phyloP scores from a whole-genome alignment of 805 yeast species.

The Lipomyces starkeyi region DNA sequence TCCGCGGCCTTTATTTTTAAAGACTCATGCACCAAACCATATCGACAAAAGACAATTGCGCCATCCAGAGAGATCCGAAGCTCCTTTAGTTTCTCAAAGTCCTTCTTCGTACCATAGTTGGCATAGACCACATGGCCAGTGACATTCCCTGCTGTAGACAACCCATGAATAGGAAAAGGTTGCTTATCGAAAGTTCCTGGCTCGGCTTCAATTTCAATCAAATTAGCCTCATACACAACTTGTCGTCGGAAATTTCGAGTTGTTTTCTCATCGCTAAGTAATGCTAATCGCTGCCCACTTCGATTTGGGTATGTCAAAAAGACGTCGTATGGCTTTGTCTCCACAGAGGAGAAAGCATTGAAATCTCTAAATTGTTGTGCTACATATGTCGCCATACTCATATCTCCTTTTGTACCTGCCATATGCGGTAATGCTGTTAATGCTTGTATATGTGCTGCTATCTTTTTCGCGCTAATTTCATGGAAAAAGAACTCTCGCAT shows the following conservation, averaged over 20 bases:
- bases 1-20: constrained; percentile 77
- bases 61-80: constrained; percentile 59
- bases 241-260: constrained; percentile 62
- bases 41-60: constrained; percentile 68
- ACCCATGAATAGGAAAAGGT: constrained; percentile 66
- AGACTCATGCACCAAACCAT: constrained; percentile 72
- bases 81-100: constrained; percentile 56
- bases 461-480: constrained; percentile 60
- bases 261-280: constrained; percentile 42
- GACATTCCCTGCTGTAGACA: constrained; percentile 75
- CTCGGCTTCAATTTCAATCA: constrained; percentile 27
- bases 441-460: constrained; percentile 73
- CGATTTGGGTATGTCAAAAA: constrained; percentile 71
- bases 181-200: constrained; percentile 22
- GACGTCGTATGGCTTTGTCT: constrained; percentile 58
- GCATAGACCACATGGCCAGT: constrained; percentile 70
- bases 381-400: constrained; percentile 70
- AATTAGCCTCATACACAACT: constrained; percentile 49
- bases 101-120: constrained; percentile 68
- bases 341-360: constrained; percentile 45
- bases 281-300: constrained; percentile 19
- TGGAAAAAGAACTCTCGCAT: constrained; percentile 57
- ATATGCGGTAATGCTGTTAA: constrained; percentile 81
- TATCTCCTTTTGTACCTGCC: constrained; percentile 88
- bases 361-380: constrained; percentile 57